A percentile compares a stretch with the other conserved stretches of the same genome.
phyloP scores from a whole-genome alignment of 192 early-diverging fungal species.

The Coemansia sp. region DNA sequence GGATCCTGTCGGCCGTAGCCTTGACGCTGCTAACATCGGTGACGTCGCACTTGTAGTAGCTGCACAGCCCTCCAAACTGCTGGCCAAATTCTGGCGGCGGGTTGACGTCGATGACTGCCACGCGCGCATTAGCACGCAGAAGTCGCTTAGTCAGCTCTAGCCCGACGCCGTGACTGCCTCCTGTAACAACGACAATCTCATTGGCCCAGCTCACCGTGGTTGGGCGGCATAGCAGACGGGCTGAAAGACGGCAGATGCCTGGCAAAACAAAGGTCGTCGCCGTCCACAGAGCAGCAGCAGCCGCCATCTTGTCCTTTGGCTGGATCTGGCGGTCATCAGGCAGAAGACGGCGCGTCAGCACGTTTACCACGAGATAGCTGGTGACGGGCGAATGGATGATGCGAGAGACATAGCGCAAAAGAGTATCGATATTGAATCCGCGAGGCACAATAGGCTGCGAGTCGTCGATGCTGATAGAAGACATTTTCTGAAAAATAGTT shows the following conservation, averaged over 20 bases:
- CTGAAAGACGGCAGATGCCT: conserved; percentile 12
- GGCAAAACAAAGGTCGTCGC: conserved; percentile 30
- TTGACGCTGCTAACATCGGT: conserved; percentile 28
- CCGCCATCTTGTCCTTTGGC: conserved; percentile 23
- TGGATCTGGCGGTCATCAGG: background rate
- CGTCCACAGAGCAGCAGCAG: conserved; percentile 34
- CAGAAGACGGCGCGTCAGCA: conserved; percentile 14
- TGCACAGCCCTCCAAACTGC: conserved; percentile 16
- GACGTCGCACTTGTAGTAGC: conserved; percentile 45
- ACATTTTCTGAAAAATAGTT: background rate
- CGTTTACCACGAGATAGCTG: conserved; percentile 34
- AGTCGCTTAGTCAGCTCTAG: conserved; percentile 34
- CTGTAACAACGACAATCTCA: conserved; percentile 45
- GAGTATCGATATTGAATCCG: conserved; percentile 44
- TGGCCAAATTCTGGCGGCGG: conserved; percentile 27
- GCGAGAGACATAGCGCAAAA: conserved; percentile 32
- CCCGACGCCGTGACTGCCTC: conserved; percentile 49
- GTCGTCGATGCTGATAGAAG: conserved; percentile 30
- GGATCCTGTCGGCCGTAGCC: conserved; percentile 24
- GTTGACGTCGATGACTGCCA: conserved; percentile 43
- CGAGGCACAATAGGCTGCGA: conserved; percentile 46
- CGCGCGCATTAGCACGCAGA: conserved; percentile 34
- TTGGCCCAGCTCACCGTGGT: conserved; percentile 27
- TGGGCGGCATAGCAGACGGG: conserved; percentile 11
- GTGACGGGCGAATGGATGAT: conserved; percentile 27